Evolutionary conservation across 2,329 filamentous ascomycete genomes (phyloP).

Genomic region (Purpureocillium lavendulum): DNA sequence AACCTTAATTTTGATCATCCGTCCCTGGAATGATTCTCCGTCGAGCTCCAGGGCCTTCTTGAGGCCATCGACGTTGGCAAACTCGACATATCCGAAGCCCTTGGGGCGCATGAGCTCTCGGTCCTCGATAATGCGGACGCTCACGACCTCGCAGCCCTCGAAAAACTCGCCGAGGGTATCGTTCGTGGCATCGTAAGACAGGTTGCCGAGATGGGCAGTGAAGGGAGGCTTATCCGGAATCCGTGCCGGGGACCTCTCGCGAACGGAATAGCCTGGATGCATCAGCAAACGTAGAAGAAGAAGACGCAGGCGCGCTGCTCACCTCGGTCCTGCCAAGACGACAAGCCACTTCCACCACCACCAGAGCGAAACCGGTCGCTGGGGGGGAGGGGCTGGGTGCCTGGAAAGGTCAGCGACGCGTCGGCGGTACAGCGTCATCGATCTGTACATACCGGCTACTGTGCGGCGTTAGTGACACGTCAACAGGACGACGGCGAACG

Average conservation of each 20-base stretch:
- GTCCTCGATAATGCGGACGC: conserved; percentile 93
- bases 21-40: conserved; percentile 74
- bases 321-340: conserved; percentile 37
- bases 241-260: conserved; percentile 63
- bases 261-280: conserved; percentile 44
- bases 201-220: conserved; percentile 92
- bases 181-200: conserved; percentile 87
- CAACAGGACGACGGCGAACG: background rate
- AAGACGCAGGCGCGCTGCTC: conserved; percentile 10
- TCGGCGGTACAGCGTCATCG: background rate
- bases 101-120: conserved; percentile 90
- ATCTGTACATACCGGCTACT: conserved; percentile 26
- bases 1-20: conserved; percentile 87
- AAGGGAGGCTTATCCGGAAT: conserved; percentile 89
- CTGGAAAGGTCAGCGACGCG: conserved; percentile 12
- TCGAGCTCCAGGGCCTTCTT: conserved; percentile 84
- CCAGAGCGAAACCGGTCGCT: conserved; percentile 33
- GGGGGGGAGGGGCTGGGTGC: conserved; percentile 49
- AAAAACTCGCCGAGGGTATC: conserved; percentile 84
- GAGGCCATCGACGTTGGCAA: conserved; percentile 76
- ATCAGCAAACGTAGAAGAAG: conserved; percentile 11
- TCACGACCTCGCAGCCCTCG: conserved; percentile 73
- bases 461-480: conserved; percentile 9
- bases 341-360: conserved; percentile 21
- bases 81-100: conserved; percentile 97